Conservation (phyloP, 345 rosid species). For the Gossypium herbaceum region DNA sequence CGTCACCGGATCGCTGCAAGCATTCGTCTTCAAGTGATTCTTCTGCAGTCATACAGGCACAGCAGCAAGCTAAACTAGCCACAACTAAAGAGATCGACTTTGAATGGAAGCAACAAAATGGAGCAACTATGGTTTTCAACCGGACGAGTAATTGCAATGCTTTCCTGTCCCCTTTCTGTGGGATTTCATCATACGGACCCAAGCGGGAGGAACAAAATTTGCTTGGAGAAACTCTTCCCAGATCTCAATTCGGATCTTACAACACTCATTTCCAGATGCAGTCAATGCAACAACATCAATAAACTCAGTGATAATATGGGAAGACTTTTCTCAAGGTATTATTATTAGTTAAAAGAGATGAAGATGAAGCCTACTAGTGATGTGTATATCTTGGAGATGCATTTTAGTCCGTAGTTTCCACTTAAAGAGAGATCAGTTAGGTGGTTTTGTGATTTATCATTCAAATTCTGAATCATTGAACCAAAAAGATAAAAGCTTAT, state of each 20-base stretch:
- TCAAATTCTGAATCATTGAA: slow-evolving; percentile 28
- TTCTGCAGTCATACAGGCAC: slow-evolving; percentile 32
- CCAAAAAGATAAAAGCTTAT: slow-evolving; percentile 24
- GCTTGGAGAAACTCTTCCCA: slow-evolving; percentile 40
- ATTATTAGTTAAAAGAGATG: neutral
- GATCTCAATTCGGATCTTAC: slow-evolving; percentile 52
- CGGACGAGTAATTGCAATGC: slow-evolving; percentile 29
- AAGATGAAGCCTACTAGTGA: slow-evolving; percentile 9
- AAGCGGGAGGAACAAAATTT: slow-evolving; percentile 63
- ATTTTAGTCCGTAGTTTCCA: slow-evolving; percentile 23
- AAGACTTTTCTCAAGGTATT: slow-evolving; percentile 21
- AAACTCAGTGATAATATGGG: slow-evolving; percentile 12
- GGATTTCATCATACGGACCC: slow-evolving; percentile 49
- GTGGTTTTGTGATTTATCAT: slow-evolving; percentile 28
- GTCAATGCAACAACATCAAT: slow-evolving; percentile 42
- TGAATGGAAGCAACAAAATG: slow-evolving; percentile 38
- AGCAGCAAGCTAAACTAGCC: slow-evolving; percentile 24
- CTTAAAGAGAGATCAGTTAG: slow-evolving; percentile 24
- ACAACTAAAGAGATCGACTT: slow-evolving; percentile 27
- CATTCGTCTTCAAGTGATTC: slow-evolving; percentile 42
- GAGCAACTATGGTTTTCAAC: slow-evolving; percentile 33
- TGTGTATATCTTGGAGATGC: slow-evolving; percentile 36
- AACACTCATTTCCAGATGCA: slow-evolving; percentile 37
- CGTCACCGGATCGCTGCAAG: slow-evolving; percentile 33
- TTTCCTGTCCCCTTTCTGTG: slow-evolving; percentile 40